These are phyloP conservation scores for Diplodia seriata DNA, from an alignment of 2,329 filamentous ascomycete species.

Conservation along the genomic window DNA sequence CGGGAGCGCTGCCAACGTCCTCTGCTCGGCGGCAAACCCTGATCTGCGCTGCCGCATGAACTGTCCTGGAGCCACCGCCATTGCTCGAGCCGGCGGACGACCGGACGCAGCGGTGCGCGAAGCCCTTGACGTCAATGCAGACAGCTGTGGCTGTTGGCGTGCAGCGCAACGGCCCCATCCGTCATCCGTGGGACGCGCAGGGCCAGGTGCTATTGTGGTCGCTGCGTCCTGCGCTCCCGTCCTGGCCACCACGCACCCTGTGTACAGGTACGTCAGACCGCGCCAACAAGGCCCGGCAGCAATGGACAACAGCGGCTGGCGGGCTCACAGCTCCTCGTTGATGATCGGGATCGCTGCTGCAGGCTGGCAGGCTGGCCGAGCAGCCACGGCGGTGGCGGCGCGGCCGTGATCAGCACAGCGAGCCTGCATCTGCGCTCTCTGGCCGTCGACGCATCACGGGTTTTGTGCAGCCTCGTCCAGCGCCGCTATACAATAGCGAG, in stretches of 20 bases:
- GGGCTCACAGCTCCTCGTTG: background rate
- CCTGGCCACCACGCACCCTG: background rate
- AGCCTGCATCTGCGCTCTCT: background rate
- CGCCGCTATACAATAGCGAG: background rate
- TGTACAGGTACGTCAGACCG: constrained; percentile 15
- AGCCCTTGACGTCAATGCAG: constrained; percentile 24
- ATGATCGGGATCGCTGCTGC: constrained; percentile 26
- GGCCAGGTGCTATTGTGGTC: constrained; percentile 3
- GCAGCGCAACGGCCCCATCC: constrained; percentile 15
- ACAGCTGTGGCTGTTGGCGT: constrained; percentile 25
- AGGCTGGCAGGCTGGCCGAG: constrained; percentile 9
- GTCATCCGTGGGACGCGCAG: constrained; percentile 1
- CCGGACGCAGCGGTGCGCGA: constrained; percentile 19
- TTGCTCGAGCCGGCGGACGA: constrained; percentile 22
- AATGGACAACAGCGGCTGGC: background rate
- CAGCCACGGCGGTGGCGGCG: constrained; percentile 6
- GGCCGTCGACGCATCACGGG: constrained; percentile 5
- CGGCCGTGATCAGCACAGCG: constrained; percentile 19
- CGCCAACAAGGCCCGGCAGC: constrained; percentile 11
- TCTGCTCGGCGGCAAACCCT: constrained; percentile 29
- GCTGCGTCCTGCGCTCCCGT: constrained; percentile 1
- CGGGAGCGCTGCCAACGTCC: background rate
- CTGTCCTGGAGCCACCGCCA: constrained; percentile 17
- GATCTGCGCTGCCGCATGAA: constrained; percentile 31
- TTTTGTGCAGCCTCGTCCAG: constrained; percentile 18